Evolutionary conservation across 768 basidiomycete species (phyloP).

Genomic region (Heimioporus sp.): DNA sequence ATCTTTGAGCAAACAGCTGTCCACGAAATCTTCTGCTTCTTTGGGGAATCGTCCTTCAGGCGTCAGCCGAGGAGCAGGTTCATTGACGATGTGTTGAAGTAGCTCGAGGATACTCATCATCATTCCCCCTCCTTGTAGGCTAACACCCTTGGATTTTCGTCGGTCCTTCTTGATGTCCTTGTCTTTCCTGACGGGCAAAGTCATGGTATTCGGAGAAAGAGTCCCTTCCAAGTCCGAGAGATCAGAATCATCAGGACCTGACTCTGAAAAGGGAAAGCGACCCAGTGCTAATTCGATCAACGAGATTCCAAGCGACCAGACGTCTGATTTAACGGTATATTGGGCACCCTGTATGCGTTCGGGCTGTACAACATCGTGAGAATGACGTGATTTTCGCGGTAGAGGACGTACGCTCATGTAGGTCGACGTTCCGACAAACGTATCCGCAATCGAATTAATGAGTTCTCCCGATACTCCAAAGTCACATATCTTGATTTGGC

Average conservation of each 20-base stretch:
- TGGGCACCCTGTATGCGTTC: conserved; percentile 98
- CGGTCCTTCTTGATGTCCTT: conserved; percentile 69
- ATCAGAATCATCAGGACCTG: conserved; percentile 72
- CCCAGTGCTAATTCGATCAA: conserved; percentile 96
- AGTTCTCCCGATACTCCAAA: conserved; percentile 99
- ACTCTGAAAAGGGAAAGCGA: conserved; percentile 94
- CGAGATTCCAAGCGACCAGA: conserved; percentile 97
- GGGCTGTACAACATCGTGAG: conserved; percentile 54
- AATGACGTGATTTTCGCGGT: conserved; percentile 8
- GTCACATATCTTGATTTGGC: conserved; percentile 98
- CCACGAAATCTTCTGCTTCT: conserved; percentile 82
- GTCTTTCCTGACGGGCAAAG: conserved; percentile 33
- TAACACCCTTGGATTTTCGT: conserved; percentile 89
- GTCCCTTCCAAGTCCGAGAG: conserved; percentile 78
- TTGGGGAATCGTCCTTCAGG: conserved; percentile 70
- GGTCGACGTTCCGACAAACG: conserved; percentile 97
- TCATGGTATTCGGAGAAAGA: conserved; percentile 64
- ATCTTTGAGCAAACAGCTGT: conserved; percentile 89
- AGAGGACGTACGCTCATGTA: conserved; percentile 91
- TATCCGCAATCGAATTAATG: conserved; percentile 98
- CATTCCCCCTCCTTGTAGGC: conserved; percentile 91
- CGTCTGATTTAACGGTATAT: conserved; percentile 98
- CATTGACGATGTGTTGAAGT: conserved; percentile 97
- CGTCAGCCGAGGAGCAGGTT: conserved; percentile 88
- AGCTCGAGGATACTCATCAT: conserved; percentile 98